Evolutionary conservation across 768 basidiomycete species (phyloP).

Genomic region (Hygrophoropsis aurantiaca): DNA sequence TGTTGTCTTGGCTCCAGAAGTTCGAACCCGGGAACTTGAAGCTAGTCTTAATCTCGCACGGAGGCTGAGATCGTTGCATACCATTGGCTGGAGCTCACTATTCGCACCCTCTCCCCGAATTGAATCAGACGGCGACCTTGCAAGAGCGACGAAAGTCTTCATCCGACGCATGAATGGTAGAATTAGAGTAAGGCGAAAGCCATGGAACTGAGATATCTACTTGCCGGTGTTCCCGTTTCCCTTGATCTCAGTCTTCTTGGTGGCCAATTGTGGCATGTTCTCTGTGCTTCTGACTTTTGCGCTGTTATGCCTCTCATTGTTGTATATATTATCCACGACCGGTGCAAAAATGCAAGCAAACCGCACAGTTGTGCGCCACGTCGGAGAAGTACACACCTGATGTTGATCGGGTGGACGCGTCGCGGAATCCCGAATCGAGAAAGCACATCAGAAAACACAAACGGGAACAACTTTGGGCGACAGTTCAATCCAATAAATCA

Average conservation of each 20-base stretch:
- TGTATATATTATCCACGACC: too few species aligned
- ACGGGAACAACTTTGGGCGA: too few species aligned
- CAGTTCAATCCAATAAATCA: too few species aligned
- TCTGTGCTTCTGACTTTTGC: background rate
- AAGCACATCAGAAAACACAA: too few species aligned
- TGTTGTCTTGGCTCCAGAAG: conserved; percentile 21
- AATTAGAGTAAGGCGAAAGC: conserved; percentile 42
- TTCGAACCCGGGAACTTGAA: conserved; percentile 45
- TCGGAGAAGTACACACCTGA: too few species aligned
- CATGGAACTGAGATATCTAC: conserved; percentile 27
- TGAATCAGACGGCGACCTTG: conserved; percentile 18
- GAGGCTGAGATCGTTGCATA: conserved; percentile 42
- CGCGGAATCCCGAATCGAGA: too few species aligned
- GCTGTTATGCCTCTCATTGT: background rate
- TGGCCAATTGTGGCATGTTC: background rate
- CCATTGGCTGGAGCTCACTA: conserved; percentile 55
- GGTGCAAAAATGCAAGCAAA: too few species aligned
- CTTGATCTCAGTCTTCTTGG: too few species aligned
- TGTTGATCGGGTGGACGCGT: too few species aligned
- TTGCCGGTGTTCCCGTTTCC: too few species aligned
- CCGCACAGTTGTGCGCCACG: too few species aligned
- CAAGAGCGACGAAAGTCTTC: conserved; percentile 38
- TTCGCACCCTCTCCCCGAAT: conserved; percentile 27
- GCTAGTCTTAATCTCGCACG: conserved; percentile 47
- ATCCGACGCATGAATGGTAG: conserved; percentile 40